A percentile compares a stretch with the other conserved stretches of the same genome.
These are phyloP conservation scores for Calendula officinalis DNA, from an alignment of 129 eudicot genomes.

Conservation along the genomic window DNA sequence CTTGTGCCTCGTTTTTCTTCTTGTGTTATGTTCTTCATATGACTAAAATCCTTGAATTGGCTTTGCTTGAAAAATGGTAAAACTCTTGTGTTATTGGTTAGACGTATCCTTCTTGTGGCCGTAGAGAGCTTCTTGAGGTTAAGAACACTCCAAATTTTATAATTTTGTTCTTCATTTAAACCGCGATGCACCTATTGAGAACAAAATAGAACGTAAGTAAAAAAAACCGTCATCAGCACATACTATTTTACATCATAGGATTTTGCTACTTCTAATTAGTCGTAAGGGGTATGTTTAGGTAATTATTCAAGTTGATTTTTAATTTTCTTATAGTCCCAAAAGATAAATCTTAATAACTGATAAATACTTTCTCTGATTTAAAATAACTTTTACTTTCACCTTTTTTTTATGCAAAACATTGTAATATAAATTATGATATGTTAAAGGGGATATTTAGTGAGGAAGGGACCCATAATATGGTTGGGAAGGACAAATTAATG, in stretches of 20 bases:
- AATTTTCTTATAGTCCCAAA: too few species aligned
- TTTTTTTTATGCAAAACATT: too few species aligned
- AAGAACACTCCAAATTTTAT: slow-evolving; percentile 34
- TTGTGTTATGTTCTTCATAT: neutral
- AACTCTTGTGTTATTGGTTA: slow-evolving; percentile 22
- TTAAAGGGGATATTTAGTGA: too few species aligned
- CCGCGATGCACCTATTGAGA: slow-evolving; percentile 40
- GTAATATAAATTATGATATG: too few species aligned
- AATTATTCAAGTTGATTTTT: too few species aligned
- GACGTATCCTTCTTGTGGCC: neutral
- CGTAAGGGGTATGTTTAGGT: too few species aligned
- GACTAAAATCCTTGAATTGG: neutral
- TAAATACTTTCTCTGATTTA: too few species aligned
- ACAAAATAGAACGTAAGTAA: neutral
- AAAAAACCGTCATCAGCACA: neutral
- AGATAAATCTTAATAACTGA: too few species aligned
- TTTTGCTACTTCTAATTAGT: neutral
- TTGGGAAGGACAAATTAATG: too few species aligned
- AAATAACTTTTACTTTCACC: too few species aligned
- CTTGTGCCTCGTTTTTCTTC: neutral
- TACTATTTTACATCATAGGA: neutral
- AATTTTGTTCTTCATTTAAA: slow-evolving; percentile 37
- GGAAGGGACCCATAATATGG: too few species aligned
- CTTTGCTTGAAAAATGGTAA: slow-evolving; percentile 23
- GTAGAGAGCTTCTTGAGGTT: slow-evolving; percentile 37